phyloP scores from a whole-genome alignment of 192 early-diverging fungal genomes.

The Endogone sp. region DNA sequence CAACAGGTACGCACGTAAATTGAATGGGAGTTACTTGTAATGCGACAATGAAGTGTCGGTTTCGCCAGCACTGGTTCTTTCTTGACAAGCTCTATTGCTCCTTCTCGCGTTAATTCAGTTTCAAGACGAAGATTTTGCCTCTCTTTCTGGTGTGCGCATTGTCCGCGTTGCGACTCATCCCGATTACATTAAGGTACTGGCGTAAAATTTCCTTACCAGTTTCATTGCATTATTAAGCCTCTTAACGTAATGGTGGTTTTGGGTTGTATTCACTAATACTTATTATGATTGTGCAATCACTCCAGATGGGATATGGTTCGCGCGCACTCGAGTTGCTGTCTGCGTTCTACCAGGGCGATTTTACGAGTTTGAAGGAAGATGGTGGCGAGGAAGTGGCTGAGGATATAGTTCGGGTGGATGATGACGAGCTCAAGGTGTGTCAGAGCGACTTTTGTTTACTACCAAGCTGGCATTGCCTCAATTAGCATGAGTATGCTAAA shows the following conservation, averaged over 20 bases:
- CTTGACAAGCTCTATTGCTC: no score
- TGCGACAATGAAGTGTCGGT: no score
- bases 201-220: background rate
- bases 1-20: constrained; percentile 57
- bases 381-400: constrained; percentile 51
- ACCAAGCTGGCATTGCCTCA: constrained; percentile 24
- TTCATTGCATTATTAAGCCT: no score
- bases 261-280: no score
- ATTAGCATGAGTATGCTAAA: no score
- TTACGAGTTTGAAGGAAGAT: constrained; percentile 60
- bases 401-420: constrained; percentile 42
- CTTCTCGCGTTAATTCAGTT: constrained; percentile 38
- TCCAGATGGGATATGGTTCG: constrained; percentile 89
- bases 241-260: no score
- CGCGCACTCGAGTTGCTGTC: constrained; percentile 85
- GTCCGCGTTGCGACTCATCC: constrained; percentile 98
- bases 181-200: constrained; percentile 69
- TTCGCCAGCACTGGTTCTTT: no score
- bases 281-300: background rate
- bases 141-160: constrained; percentile 89
- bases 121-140: constrained; percentile 97
- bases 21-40: background rate
- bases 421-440: constrained; percentile 44
- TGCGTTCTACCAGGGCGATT: constrained; percentile 83
- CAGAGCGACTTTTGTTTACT: background rate